Conservation (phyloP, 345 rosid genomes). For the Psidium guajava region DNA sequence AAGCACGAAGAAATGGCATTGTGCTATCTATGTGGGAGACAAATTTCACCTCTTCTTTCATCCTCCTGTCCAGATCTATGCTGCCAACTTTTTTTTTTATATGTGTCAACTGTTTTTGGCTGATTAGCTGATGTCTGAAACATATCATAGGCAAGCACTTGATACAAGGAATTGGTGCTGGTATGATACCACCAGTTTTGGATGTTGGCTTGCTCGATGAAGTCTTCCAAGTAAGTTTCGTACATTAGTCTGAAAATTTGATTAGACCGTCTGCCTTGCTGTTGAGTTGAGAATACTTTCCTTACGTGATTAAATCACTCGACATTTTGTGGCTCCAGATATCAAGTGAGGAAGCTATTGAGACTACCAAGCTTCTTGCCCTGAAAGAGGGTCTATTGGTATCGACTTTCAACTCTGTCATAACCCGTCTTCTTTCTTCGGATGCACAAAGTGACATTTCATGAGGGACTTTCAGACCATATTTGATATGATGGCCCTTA, state of each 20-base stretch:
- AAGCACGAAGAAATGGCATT: background rate
- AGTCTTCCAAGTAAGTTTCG: slow-evolving; percentile 28
- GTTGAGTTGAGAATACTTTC: background rate
- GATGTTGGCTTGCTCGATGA: slow-evolving; percentile 35
- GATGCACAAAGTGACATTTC: background rate
- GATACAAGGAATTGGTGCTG: slow-evolving; percentile 61
- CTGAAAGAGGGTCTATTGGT: slow-evolving; percentile 46
- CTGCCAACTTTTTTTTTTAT: background rate
- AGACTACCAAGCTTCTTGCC: slow-evolving; percentile 35
- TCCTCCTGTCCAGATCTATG: background rate
- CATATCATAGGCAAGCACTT: slow-evolving; percentile 24
- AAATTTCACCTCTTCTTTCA: background rate
- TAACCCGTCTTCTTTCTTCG: background rate
- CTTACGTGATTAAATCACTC: background rate
- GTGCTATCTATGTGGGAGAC: background rate
- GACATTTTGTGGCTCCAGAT: slow-evolving; percentile 8
- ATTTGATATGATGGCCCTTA: background rate
- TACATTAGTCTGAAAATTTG: background rate
- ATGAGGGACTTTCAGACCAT: background rate
- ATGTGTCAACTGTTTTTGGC: background rate
- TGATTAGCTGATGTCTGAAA: background rate
- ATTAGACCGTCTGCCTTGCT: background rate
- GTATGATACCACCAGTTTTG: slow-evolving; percentile 31
- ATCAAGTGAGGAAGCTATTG: slow-evolving; percentile 41
- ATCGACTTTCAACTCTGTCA: background rate